Evolutionary conservation across 768 basidiomycete species (phyloP), one percentile per base, ranked within the genome.

Genomic region (Tricholoma furcatifolium): DNA sequence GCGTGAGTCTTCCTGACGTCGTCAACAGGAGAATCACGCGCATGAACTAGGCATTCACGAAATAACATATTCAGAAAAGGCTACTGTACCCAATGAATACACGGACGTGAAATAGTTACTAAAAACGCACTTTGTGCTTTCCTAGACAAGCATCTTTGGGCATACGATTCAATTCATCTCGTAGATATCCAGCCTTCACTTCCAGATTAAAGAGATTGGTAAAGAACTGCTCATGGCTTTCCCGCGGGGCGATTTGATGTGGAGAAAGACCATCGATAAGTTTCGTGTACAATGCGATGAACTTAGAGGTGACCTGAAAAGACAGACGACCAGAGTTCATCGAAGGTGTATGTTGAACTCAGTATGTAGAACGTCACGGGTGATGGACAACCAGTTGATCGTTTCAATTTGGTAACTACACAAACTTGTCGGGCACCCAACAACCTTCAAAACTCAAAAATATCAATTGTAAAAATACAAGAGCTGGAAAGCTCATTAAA

Each of bases 71-170:
- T 79, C 58, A 86, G 62, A 31, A 80, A 64, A 15, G 72, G 69
- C 84, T 87, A 81, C 75, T 78, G 50, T 50, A 30, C 38, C 23
- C 42, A 63, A 58, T 42, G 27, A 53, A 42, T 51, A 47, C 34
- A 40, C 6, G 24, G 31, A 18, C 46, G 2, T 24, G 35, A 9
- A 11, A 38, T 18, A 23, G 17, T 6, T 36, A 46, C 11, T 5
- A 47, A 66, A 8, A n/a, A 54, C 65, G 54, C 60, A 85, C 85
- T 79, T 85, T 86, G 45, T 77, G 65, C 23, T 55, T 53, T 2
- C 74, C 72, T 12, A 83, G 53, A 60, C 77, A 85, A 6, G 70
- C 73, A 11, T 81, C 80, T 48, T 79, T 84, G 14, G 75, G 59
- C 10, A 80, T 34, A 18, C 66, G 63, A 20, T 64, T 60, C 2